Percentiles rank a stretch among this genome's conserved stretches.
Evolutionary conservation across 768 basidiomycete genomes (phyloP).

Genomic region (Lactarius psammicola): DNA sequence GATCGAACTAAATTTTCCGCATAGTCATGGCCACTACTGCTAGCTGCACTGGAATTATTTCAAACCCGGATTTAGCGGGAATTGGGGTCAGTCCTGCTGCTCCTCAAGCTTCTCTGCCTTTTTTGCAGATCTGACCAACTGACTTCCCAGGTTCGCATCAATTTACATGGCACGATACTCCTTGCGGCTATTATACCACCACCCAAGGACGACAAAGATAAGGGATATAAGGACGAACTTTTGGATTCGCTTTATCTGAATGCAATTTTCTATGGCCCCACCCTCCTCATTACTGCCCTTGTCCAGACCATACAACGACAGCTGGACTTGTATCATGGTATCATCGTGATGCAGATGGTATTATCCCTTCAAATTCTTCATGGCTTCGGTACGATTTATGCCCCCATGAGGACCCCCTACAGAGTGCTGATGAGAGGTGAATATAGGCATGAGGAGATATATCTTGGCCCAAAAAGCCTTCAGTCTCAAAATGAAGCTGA

Average conservation of each 20-base stretch:
- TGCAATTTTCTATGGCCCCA: neutral
- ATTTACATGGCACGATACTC: neutral
- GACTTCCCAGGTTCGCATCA: neutral
- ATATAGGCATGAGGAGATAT: neutral
- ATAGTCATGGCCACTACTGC: neutral
- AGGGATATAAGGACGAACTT: neutral
- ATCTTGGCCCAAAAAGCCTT: neutral
- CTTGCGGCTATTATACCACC: neutral
- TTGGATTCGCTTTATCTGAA: neutral
- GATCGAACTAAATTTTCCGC: too few species aligned
- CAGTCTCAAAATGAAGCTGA: neutral
- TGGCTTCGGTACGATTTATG: neutral
- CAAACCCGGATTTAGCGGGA: conserved; percentile 1
- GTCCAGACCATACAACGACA: conserved; percentile 1
- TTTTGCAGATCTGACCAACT: neutral
- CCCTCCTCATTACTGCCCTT: neutral
- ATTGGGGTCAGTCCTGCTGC: neutral
- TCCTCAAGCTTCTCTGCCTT: neutral
- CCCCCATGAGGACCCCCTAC: neutral
- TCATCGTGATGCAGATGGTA: neutral
- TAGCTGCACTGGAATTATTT: neutral
- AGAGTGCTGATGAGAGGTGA: neutral
- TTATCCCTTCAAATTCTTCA: neutral
- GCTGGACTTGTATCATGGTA: conserved; percentile 4
- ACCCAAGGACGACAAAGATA: too few species aligned